These are phyloP conservation scores for Fraxinus anomala DNA, from an alignment of 257 asterid genomes.

Conservation along the genomic window DNA sequence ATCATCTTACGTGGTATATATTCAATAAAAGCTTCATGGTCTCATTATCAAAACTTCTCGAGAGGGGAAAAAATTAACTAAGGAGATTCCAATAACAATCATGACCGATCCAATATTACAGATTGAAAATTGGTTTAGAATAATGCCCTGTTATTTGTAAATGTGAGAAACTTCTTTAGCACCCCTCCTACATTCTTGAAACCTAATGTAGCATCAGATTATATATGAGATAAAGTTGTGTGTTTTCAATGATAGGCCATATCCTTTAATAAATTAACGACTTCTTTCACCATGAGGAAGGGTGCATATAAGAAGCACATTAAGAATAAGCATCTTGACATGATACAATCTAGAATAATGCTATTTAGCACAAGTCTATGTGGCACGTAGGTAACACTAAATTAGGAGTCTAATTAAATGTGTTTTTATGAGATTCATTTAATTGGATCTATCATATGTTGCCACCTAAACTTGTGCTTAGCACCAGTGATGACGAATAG, in stretches of 20 bases:
- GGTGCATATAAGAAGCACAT: neutral
- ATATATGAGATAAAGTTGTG: neutral
- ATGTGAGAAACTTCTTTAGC: neutral
- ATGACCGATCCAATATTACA: neutral
- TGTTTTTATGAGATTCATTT: too few relatives aligned
- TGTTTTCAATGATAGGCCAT: neutral
- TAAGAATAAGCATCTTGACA: slow-evolving; percentile 11
- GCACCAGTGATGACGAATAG: too few relatives aligned
- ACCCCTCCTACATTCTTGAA: neutral
- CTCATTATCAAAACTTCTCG: neutral
- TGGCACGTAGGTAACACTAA: too few relatives aligned
- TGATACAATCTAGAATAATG: neutral
- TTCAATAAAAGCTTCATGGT: neutral
- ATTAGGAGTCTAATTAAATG: too few relatives aligned
- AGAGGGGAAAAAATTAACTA: neutral
- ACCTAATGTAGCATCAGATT: neutral
- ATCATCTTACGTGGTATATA: neutral
- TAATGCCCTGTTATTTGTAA: slow-evolving; percentile 10
- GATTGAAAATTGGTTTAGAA: neutral
- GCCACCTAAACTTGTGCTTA: too few relatives aligned
- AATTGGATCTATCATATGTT: too few relatives aligned
- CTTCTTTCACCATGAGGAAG: slow-evolving; percentile 8
- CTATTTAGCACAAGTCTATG: too few relatives aligned
- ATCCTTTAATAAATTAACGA: neutral
- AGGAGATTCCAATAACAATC: neutral